Base-by-base conservation (phyloP, 2,329 filamentous ascomycete genomes). In the Colletotrichum aenigma region DNA sequence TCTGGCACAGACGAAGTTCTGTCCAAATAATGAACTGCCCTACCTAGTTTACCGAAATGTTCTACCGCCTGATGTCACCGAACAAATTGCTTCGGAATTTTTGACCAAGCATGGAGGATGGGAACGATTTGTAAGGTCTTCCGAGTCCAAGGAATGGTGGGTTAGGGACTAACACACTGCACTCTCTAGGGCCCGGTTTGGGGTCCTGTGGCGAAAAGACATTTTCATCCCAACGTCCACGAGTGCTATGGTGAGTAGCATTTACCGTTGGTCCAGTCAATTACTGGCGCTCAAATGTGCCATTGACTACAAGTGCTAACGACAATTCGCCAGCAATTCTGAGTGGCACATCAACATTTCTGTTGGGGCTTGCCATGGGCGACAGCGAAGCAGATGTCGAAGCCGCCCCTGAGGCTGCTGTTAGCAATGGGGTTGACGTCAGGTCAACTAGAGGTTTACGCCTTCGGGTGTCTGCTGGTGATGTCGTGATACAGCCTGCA, bases 61-160 rank as follows among this genome's bases (percentile, higher is more conserved):
- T 48, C 18, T 48, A 18, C 18, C 38, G 18, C 38, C 38, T 12
- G 0, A 48, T n/a, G 38, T n/a, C 18, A 48, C 18, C 5, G 38
- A 48, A 48, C 38, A 48, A n/a, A 12, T n/a, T 6, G 38, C 38
- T 12, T 48, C 38, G 1, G 38, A 48, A n/a, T 9, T 48, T n/a
- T 4, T 48, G 18, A n/a, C 38, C 18, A 48, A 48, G 38, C 38
- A 48, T 48, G 38, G 38, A 8, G 38, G 38, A n/a, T 48, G 38
- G 38, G 38, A 48, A 48, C 38, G 38, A 48, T n/a, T 48, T n/a
- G 38, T 48, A 48, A n/a, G 38, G 18, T n/a, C 18, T 48, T 48
- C 18, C 38, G 0, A n/a, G 1, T n/a, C 0, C 18, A 12, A 48
- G 18, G 3, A n/a, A 13, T 52, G n/a, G 1, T 21, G 10, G 43